Percentiles rank a stretch among this genome's conserved stretches.
phyloP scores from a whole-genome alignment of 2,329 filamentous ascomycete species.

The Proliferodiscus dingleyae region DNA sequence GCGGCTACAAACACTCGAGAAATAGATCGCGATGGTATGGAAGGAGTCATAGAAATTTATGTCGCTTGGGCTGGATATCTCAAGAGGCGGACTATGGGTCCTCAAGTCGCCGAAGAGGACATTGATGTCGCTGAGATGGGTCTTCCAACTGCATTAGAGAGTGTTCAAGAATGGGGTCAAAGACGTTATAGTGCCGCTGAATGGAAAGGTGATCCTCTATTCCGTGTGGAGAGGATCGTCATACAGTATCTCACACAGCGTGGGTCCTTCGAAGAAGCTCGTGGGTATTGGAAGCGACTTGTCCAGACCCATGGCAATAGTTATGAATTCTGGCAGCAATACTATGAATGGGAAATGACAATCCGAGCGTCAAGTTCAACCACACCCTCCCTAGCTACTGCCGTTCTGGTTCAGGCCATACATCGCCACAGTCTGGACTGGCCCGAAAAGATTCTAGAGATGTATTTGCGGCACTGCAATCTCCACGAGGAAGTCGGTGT shows the following conservation, averaged over 20 bases:
- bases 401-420: conserved; percentile 68
- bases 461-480: conserved; percentile 77
- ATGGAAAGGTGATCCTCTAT: conserved; percentile 83
- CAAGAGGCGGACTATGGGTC: conserved; percentile 75
- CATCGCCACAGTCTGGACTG: conserved; percentile 61
- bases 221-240: conserved; percentile 83
- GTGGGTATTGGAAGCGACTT: conserved; percentile 71
- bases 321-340: conserved; percentile 91
- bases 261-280: conserved; percentile 69
- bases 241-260: conserved; percentile 89
- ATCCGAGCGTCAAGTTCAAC: conserved; percentile 33
- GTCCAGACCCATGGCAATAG: conserved; percentile 65
- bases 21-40: conserved; percentile 79
- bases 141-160: conserved; percentile 78
- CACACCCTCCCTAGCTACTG: conserved; percentile 69
- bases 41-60: conserved; percentile 85
- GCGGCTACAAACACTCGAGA: conserved; percentile 81
- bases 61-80: conserved; percentile 93
- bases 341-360: conserved; percentile 84
- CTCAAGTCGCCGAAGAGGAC: conserved; percentile 72
- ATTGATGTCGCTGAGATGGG: conserved; percentile 87
- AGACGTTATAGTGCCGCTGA: conserved; percentile 64
- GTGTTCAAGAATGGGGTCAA: conserved; percentile 72
- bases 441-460: conserved; percentile 70
- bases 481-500: conserved; percentile 79